Evolutionary conservation across 2,329 filamentous ascomycete species (phyloP), one percentile per base, ranked within the genome.

Genomic region (Cercospora janseana): DNA sequence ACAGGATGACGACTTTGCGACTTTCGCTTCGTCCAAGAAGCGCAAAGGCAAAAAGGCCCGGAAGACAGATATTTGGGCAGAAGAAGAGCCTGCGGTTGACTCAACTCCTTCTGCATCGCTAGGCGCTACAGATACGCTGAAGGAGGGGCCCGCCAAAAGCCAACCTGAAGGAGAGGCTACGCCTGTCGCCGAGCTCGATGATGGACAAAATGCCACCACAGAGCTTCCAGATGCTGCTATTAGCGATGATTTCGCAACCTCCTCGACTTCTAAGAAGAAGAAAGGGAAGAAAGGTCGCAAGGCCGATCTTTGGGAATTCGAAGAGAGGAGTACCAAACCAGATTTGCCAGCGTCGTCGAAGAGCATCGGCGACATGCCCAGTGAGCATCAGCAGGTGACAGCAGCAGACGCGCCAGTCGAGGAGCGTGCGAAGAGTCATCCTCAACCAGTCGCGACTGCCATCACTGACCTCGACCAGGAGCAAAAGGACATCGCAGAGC

Each of bases 41-140:
- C 46, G 49, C 32, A 68, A 67, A 5, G 18, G 18, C n/a, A 40
- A 69, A 9, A 48, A 48, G 23, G 16, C 34, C n/a, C n/a, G n/a
- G n/a, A n/a, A n/a, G n/a, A n/a, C n/a, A n/a, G n/a, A n/a, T n/a
- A n/a, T n/a, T n/a, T n/a, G n/a, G n/a, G n/a, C n/a, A n/a, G n/a
- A n/a, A n/a, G n/a, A n/a, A n/a, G n/a, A n/a, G n/a, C n/a, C 13
- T 32, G 29, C 12, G 10, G 2, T 15, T 15, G 29, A 32, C 29
- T 6, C 12, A 32, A 13, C 29, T 32, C 9, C 29, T 13, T 10
- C 16, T 13, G 29, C 13, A 32, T 7, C 29, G n/a, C n/a, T n/a
- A n/a, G n/a, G n/a, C n/a, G n/a, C n/a, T n/a, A n/a, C 42, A 46
- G 27, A n/a, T 12, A 5, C 12, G 16, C 20, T 16, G 7, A 28